A percentile compares a stretch with the other conserved stretches of the same genome.
These are phyloP conservation scores for Metschnikowia aberdeeniae DNA, from an alignment of 805 yeast genomes.

Conservation along the genomic window DNA sequence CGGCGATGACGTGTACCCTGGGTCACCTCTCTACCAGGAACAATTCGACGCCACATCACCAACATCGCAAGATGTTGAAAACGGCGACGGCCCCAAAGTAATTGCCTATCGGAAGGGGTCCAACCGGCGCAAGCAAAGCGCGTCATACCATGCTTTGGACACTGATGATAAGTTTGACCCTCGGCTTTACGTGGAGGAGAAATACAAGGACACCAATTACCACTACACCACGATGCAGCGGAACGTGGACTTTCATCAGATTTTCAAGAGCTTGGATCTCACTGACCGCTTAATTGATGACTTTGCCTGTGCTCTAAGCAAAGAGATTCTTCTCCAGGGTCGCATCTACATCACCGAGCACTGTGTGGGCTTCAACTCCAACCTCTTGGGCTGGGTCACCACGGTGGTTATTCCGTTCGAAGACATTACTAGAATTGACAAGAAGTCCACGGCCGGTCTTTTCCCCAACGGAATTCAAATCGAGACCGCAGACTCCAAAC, in stretches of 20 bases:
- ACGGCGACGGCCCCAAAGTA: constrained; percentile 30
- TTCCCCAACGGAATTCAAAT: constrained; percentile 86
- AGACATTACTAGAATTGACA: constrained; percentile 72
- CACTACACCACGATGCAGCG: constrained; percentile 54
- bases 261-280: constrained; percentile 63
- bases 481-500: constrained; percentile 58
- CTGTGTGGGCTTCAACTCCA: constrained; percentile 81
- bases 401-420: constrained; percentile 65
- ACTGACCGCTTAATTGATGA: constrained; percentile 79
- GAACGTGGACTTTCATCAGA: constrained; percentile 69
- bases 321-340: constrained; percentile 87
- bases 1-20: background rate
- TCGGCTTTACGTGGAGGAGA: constrained; percentile 54
- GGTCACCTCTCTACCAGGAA: background rate
- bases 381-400: constrained; percentile 87
- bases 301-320: constrained; percentile 82
- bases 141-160: constrained; percentile 7
- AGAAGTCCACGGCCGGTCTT: constrained; percentile 79
- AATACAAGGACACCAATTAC: constrained; percentile 53
- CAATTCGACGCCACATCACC: background rate
- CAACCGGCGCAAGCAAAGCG: constrained; percentile 31
- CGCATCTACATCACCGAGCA: constrained; percentile 75
- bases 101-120: constrained; percentile 36
- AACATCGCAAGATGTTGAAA: constrained; percentile 3
- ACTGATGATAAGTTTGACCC: constrained; percentile 28